Percentiles rank a stretch among this genome's conserved stretches.
phyloP scores from a whole-genome alignment of 2,329 filamentous ascomycete species.

The Fusarium sp. region DNA sequence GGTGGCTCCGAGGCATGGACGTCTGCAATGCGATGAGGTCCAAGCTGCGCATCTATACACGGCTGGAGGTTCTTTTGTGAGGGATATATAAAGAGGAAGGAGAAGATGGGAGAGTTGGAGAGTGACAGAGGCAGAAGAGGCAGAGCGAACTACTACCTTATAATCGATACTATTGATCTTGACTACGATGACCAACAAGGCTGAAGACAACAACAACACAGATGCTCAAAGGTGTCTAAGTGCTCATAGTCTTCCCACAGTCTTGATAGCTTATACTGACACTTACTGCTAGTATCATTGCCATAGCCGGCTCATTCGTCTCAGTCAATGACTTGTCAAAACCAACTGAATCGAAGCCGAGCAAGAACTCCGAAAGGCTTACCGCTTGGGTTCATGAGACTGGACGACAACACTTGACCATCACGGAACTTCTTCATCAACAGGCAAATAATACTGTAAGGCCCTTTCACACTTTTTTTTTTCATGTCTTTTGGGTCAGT shows the following conservation, averaged over 20 bases:
- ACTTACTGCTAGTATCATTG: not conserved
- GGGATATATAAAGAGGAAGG: constrained; percentile 1
- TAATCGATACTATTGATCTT: not conserved
- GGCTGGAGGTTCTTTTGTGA: not conserved
- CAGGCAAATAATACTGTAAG: constrained; percentile 14
- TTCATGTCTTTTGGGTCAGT: constrained; percentile 24
- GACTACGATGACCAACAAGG: constrained; percentile 23
- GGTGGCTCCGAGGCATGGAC: not conserved
- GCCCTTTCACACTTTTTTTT: constrained; percentile 9
- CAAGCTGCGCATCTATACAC: not conserved
- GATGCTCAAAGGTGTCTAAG: constrained; percentile 8
- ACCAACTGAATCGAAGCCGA: not conserved
- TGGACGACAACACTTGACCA: constrained; percentile 24
- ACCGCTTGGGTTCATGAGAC: constrained; percentile 26
- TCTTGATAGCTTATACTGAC: not conserved
- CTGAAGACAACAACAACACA: constrained; percentile 1
- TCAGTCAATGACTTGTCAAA: not conserved
- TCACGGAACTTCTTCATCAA: constrained; percentile 28
- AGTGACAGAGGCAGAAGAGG: not conserved
- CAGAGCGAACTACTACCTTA: not conserved
- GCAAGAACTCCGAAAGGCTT: constrained; percentile 19
- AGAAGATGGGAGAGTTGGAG: not conserved
- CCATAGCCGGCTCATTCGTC: not conserved
- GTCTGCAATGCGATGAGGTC: not conserved
- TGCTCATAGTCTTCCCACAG: not conserved